Evolutionary conservation across 2,329 filamentous ascomycete genomes (phyloP).

Genomic region (Neonectria ditissima): DNA sequence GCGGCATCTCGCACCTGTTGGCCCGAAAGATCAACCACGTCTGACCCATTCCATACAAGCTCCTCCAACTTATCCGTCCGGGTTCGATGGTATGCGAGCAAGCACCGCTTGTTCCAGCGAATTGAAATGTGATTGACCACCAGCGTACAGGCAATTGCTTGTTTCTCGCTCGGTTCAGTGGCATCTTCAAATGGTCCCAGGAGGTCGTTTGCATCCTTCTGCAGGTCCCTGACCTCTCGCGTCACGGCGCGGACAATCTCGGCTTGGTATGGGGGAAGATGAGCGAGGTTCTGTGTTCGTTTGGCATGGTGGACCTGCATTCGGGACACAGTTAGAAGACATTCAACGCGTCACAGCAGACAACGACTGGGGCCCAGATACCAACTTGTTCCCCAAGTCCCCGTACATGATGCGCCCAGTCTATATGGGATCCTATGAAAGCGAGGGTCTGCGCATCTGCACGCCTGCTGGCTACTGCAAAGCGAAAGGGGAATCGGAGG

Average conservation of each 20-base stretch:
- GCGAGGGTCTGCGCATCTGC: slow-evolving; percentile 3
- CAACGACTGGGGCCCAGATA: slow-evolving; percentile 50
- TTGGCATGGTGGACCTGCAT: slow-evolving; percentile 92
- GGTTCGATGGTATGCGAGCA: slow-evolving; percentile 93
- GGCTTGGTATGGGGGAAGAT: slow-evolving; percentile 91
- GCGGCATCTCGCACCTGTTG: slow-evolving; percentile 62
- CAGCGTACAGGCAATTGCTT: slow-evolving; percentile 86
- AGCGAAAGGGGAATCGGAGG: background rate
- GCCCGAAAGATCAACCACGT: slow-evolving; percentile 78
- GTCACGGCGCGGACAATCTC: slow-evolving; percentile 89
- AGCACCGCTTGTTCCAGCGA: slow-evolving; percentile 94
- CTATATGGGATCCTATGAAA: slow-evolving; percentile 13
- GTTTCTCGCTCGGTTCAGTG: slow-evolving; percentile 87
- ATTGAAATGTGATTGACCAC: slow-evolving; percentile 95
- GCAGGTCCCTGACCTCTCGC: slow-evolving; percentile 91
- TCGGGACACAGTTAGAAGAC: slow-evolving; percentile 23
- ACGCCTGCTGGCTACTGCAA: background rate
- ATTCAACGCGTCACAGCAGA: background rate
- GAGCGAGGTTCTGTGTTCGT: slow-evolving; percentile 85
- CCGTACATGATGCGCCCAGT: slow-evolving; percentile 76
- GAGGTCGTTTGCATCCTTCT: slow-evolving; percentile 84
- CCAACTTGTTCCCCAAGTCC: slow-evolving; percentile 87
- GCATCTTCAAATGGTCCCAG: slow-evolving; percentile 85
- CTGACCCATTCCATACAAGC: slow-evolving; percentile 90
- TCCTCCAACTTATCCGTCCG: slow-evolving; percentile 92